These are phyloP conservation scores for Aegilops speltoides DNA, from an alignment of 176 grass and related monocot species.

Conservation along the genomic window DNA sequence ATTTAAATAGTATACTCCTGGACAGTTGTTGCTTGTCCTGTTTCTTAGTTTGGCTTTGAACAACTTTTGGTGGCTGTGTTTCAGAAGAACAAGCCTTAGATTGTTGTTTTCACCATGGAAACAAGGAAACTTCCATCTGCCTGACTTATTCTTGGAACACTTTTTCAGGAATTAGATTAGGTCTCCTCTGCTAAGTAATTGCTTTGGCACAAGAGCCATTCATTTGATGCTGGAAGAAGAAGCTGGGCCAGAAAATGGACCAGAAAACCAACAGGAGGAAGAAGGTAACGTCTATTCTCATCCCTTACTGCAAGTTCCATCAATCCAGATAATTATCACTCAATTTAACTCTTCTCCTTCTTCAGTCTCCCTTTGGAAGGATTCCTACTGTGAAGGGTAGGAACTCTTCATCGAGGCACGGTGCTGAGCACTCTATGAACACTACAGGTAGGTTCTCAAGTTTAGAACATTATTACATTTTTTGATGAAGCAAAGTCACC, in stretches of 20 bases:
- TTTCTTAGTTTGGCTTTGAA: slow-evolving; percentile 4
- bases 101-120: not conserved
- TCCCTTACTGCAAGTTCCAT: not conserved
- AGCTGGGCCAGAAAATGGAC: slow-evolving; percentile 29
- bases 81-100: slow-evolving; percentile 16
- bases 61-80: not conserved
- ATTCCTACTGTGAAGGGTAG: not conserved
- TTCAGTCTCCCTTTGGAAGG: slow-evolving; percentile 35
- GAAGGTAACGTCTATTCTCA: slow-evolving; percentile 32
- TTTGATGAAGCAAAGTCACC: not conserved
- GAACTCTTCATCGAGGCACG: not conserved
- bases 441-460: slow-evolving; percentile 21
- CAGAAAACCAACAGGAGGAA: slow-evolving; percentile 32
- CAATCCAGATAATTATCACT: not conserved
- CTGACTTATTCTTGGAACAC: slow-evolving; percentile 22
- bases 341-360: not conserved
- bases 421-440: not conserved
- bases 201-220: not conserved
- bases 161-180: slow-evolving; percentile 9
- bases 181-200: not conserved
- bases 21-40: not conserved
- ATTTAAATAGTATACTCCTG: not conserved
- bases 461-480: not conserved
- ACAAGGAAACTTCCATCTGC: not conserved
- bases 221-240: slow-evolving; percentile 12